These are phyloP conservation scores for Fraxinus latifolia DNA, from an alignment of 305 asterid genomes.

Conservation along the genomic window DNA sequence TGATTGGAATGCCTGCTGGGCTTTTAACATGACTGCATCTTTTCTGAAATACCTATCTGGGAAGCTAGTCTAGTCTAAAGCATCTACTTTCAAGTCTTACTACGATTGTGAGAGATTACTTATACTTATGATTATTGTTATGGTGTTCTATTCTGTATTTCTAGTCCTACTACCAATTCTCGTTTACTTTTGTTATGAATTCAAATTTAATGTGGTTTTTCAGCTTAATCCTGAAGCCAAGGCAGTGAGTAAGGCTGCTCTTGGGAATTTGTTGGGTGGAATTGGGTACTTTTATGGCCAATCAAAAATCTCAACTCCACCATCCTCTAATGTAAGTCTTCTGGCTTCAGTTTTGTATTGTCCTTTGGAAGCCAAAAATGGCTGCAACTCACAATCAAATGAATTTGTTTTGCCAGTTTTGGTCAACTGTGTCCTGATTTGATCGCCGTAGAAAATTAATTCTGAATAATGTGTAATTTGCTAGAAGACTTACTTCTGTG, in stretches of 20 bases:
- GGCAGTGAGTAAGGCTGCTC: constrained; percentile 75
- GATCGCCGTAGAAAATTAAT: neutral
- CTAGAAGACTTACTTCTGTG: neutral
- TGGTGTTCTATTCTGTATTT: neutral
- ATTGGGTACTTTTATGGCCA: constrained; percentile 93
- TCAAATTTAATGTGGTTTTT: constrained; percentile 30
- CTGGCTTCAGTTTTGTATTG: constrained; percentile 1
- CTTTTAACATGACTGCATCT: neutral
- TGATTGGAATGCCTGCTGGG: neutral
- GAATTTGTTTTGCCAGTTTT: neutral
- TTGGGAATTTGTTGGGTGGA: constrained; percentile 90
- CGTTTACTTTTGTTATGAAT: constrained; percentile 16
- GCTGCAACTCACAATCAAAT: neutral
- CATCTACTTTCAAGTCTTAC: constrained; percentile 2
- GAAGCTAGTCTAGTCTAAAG: constrained; percentile 5
- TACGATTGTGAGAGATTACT: neutral
- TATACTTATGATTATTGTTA: neutral
- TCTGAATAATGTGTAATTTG: neutral
- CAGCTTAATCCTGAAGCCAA: constrained; percentile 68
- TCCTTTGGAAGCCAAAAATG: neutral
- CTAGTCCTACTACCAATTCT: neutral
- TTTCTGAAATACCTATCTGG: constrained; percentile 2
- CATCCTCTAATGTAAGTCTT: constrained; percentile 56
- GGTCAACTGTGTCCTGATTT: neutral
- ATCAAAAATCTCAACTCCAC: constrained; percentile 77